Conservation (phyloP, 345 rosid genomes). For the Heritiera fomes region DNA sequence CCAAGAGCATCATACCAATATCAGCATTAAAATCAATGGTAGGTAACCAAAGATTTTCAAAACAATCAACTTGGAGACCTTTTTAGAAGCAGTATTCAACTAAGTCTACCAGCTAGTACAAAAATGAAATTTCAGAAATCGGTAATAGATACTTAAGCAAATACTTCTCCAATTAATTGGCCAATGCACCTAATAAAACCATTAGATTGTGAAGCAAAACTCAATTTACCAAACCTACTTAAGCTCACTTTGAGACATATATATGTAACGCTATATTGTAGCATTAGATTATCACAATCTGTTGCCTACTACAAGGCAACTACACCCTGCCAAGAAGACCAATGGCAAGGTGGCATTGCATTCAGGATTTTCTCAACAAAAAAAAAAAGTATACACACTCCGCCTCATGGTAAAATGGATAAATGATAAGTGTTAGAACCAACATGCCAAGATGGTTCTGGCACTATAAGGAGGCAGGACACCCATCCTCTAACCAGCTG, state of each 20-base stretch:
- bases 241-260: not conserved
- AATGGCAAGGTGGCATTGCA: too few relatives aligned
- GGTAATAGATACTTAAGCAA: not conserved
- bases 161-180: slow-evolving; percentile 2
- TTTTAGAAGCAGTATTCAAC: slow-evolving; percentile 2
- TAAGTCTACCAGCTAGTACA: slow-evolving; percentile 1
- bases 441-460: not conserved
- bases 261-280: not conserved
- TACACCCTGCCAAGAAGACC: too few relatives aligned
- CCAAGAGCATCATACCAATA: not conserved
- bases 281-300: not conserved
- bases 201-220: not conserved
- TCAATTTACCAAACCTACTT: not conserved
- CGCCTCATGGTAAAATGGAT: not conserved
- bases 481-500: not conserved
- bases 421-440: slow-evolving; percentile 5
- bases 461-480: not conserved
- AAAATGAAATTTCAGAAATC: slow-evolving; percentile 6
- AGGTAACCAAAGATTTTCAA: not conserved
- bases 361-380: too few relatives aligned
- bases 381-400: not conserved
- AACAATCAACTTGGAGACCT: not conserved
- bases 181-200: not conserved
- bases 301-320: not conserved
- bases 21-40: not conserved